Percentiles rank a stretch among this genome's conserved stretches.
These are phyloP conservation scores for Thecamonas trahens DNA, from an alignment of 78 protist genomes.

Conservation along the genomic window DNA sequence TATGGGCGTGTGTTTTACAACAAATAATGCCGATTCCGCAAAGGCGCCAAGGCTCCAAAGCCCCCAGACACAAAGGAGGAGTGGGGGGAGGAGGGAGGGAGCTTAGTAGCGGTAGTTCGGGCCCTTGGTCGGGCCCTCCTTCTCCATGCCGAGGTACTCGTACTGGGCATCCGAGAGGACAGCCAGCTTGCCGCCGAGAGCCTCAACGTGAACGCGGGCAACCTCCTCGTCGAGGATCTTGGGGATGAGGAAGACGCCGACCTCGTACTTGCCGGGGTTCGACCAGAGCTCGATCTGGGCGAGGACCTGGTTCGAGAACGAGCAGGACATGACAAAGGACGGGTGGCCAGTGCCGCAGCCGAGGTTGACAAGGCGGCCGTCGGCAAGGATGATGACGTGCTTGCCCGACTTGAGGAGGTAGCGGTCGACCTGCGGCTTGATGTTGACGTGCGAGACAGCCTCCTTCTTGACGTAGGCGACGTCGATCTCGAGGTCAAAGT, in stretches of 20 bases:
- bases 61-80: too few species aligned
- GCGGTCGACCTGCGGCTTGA: conserved; percentile 98
- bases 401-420: conserved; percentile 77
- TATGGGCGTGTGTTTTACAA: too few species aligned
- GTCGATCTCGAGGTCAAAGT: conserved; percentile 98
- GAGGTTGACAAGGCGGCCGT: conserved; percentile 97
- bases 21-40: too few species aligned
- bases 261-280: conserved; percentile 52
- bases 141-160: conserved; percentile 71
- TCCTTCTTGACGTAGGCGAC: conserved; percentile 69
- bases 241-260: conserved; percentile 91
- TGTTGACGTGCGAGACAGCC: conserved; percentile 63
- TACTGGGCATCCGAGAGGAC: conserved; percentile 77
- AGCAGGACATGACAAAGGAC: conserved; percentile 97
- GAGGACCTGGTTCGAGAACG: conserved; percentile 96
- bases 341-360: conserved; percentile 99
- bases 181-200: conserved; percentile 90
- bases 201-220: conserved; percentile 92
- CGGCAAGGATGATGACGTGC: conserved; percentile 94
- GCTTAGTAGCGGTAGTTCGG: conserved; percentile 75
- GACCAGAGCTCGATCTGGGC: conserved; percentile 96
- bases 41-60: too few species aligned
- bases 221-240: conserved; percentile 97
- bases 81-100: too few species aligned
- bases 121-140: conserved; percentile 82